phyloP scores from a whole-genome alignment of 2,329 filamentous ascomycete species.

The Dissoconium aciculare region DNA sequence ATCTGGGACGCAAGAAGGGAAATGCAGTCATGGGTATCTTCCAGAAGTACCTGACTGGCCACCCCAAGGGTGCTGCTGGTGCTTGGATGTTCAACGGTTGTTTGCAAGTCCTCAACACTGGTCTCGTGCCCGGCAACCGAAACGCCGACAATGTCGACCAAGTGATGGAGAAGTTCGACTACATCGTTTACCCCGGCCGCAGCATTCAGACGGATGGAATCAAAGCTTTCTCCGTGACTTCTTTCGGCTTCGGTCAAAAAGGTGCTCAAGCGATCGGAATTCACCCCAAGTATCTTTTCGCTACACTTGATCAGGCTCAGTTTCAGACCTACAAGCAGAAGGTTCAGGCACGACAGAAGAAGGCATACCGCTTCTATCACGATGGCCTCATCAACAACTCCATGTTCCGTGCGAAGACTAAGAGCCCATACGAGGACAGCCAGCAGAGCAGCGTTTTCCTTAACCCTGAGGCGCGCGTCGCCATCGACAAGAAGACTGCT shows the following conservation, averaged over 20 bases:
- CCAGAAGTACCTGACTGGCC: conserved; percentile 97
- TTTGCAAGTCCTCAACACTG: conserved; percentile 84
- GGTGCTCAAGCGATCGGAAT: conserved; percentile 94
- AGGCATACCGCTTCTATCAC: conserved; percentile 97
- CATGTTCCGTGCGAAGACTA: conserved; percentile 88
- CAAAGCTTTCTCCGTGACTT: conserved; percentile 97
- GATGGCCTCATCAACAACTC: conserved; percentile 96
- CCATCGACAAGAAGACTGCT: conserved; percentile 71
- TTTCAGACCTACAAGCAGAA: conserved; percentile 74
- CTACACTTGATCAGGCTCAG: conserved; percentile 74
- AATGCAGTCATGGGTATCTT: conserved; percentile 94
- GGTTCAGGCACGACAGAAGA: conserved; percentile 91
- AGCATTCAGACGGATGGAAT: conserved; percentile 93
- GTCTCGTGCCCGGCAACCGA: conserved; percentile 88
- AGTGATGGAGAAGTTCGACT: conserved; percentile 92
- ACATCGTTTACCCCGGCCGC: conserved; percentile 92
- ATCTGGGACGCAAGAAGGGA: conserved; percentile 89
- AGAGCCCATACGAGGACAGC: conserved; percentile 77
- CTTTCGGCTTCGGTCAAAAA: conserved; percentile 98
- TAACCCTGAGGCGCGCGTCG: conserved; percentile 81
- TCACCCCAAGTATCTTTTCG: conserved; percentile 89
- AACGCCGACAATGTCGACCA: conserved; percentile 97
- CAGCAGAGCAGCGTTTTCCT: conserved; percentile 80
- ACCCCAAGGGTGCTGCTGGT: conserved; percentile 97
- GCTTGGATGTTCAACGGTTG: conserved; percentile 99